Evolutionary conservation across 768 basidiomycete species (phyloP).

Genomic region (Crassisporium funariophilum): DNA sequence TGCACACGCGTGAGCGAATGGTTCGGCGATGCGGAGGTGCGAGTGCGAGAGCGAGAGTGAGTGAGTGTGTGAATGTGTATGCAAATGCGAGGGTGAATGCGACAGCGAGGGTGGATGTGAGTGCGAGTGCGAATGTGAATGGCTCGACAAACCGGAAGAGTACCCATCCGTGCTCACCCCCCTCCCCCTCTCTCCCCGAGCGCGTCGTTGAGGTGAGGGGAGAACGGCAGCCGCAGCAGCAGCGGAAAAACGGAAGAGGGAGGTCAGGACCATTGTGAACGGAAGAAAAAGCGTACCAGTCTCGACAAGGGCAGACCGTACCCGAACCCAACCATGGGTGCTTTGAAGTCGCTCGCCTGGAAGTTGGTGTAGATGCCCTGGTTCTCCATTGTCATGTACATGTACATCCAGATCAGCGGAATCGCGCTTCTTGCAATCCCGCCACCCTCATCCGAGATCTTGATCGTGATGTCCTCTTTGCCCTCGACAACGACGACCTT

Average conservation of each 20-base stretch:
- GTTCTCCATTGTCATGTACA: slow-evolving; percentile 88
- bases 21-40: too few relatives aligned
- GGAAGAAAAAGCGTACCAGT: slow-evolving; percentile 56
- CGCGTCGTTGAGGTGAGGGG: too few relatives aligned
- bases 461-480: slow-evolving; percentile 98
- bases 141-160: too few relatives aligned
- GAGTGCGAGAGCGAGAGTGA: too few relatives aligned
- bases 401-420: slow-evolving; percentile 97
- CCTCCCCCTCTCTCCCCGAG: too few relatives aligned
- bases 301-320: slow-evolving; percentile 93
- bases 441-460: slow-evolving; percentile 97
- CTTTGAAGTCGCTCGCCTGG: slow-evolving; percentile 87
- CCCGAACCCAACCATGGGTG: slow-evolving; percentile 96
- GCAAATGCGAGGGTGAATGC: too few relatives aligned
- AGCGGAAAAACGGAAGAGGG: slow-evolving; percentile 3
- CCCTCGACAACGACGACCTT: slow-evolving; percentile 96
- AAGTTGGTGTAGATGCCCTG: slow-evolving; percentile 78
- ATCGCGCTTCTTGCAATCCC: slow-evolving; percentile 89
- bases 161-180: too few relatives aligned
- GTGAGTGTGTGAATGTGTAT: too few relatives aligned
- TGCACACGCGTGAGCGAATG: too few relatives aligned
- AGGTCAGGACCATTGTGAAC: slow-evolving; percentile 5
- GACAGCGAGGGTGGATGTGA: too few relatives aligned
- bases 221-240: too few relatives aligned
- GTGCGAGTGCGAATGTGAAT: too few relatives aligned